A percentile compares a stretch with the other conserved stretches of the same genome.
Conservation (phyloP, 495 filamentous ascomycete species). For the Xylaria grammica region DNA sequence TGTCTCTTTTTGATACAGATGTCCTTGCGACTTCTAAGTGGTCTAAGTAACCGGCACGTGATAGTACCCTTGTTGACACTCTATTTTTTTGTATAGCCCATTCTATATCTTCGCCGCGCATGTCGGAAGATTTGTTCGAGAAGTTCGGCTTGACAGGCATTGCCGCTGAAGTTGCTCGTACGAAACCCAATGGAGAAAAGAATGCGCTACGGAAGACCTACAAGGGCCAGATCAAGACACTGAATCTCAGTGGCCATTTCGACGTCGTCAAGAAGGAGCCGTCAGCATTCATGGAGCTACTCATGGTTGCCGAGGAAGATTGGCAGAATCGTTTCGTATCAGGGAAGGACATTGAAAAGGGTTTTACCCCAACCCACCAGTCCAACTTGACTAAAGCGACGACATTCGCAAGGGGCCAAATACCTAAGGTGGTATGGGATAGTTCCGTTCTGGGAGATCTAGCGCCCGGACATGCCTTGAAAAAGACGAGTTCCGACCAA, state of each 20-base stretch:
- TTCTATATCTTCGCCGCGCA: conserved; percentile 41
- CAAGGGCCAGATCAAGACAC: conserved; percentile 61
- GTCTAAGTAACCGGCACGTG: conserved; percentile 27
- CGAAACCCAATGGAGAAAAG: conserved; percentile 60
- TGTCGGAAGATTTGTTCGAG: conserved; percentile 59
- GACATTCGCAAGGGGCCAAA: conserved; percentile 53
- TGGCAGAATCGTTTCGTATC: conserved; percentile 56
- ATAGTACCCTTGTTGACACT: conserved; percentile 53
- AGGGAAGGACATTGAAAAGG: conserved; percentile 62
- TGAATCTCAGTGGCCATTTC: conserved; percentile 59
- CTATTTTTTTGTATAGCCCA: conserved; percentile 52
- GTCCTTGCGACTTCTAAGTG: conserved; percentile 18
- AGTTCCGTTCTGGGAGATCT: conserved; percentile 59
- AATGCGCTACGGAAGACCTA: conserved; percentile 63
- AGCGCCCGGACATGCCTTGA: conserved; percentile 33
- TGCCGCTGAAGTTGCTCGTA: conserved; percentile 58
- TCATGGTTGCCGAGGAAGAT: conserved; percentile 58
- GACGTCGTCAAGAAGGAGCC: conserved; percentile 55
- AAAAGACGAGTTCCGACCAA: conserved; percentile 41
- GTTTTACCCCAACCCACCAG: conserved; percentile 42
- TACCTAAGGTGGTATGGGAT: conserved; percentile 56
- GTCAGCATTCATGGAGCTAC: conserved; percentile 50
- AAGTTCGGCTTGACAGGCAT: conserved; percentile 54
- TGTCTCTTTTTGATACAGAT: conserved; percentile 18
- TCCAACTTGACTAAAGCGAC: conserved; percentile 48